Base-by-base conservation (phyloP, 2,329 filamentous ascomycete species). In the Rhytidhysteron rufulum region DNA sequence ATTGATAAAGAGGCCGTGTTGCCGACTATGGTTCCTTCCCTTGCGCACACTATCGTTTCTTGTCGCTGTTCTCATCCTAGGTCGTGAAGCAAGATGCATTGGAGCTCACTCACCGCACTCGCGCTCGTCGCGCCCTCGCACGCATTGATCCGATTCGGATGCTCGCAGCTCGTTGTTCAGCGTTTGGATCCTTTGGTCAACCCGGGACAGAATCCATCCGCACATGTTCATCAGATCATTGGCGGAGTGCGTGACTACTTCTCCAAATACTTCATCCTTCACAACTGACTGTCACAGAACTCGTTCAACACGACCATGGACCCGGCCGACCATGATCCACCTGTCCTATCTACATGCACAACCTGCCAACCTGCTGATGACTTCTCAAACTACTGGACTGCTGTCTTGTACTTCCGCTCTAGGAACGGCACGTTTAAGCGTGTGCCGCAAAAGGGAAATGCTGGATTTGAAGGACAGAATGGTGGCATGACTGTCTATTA, bases 351-450 rank as follows among this genome's bases (percentile, higher is more conserved):
- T 4, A 53, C 52, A 4, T 55, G 52, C 40, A 55, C 50, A 4
- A 54, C 51, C 1, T 54, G 51, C 85, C 57, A 77, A 73, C 62
- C 62, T 40, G 48, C 40, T 10, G 51, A 63, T 34, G 58, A 58
- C 47, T 58, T 58, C 31, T 65, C 61, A 25, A 63, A 63, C 34
- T 62, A 62, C 43, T 62, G 60, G 58, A 63, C 58, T 7, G 60
- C 60, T 1, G 47, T 51, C 2, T 17, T 62, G 8, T 63, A 53
- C 37, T 63, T 60, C 46, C 36, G 44, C 15, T 54, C 59, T 4
- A 38, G 43, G 9, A 63, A 63, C 44, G 58, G 58, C 21, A 58
- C 49, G 1, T 63, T 54, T 31, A 57, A 60, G 35, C 44, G 57
- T 5, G 55, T 62, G 34, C 67, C 66, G 1, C 48, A 58, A 6